Evolutionary conservation across 345 rosid genomes (phyloP), one percentile per base, ranked within the genome.

Genomic region (Sonneratia alba): DNA sequence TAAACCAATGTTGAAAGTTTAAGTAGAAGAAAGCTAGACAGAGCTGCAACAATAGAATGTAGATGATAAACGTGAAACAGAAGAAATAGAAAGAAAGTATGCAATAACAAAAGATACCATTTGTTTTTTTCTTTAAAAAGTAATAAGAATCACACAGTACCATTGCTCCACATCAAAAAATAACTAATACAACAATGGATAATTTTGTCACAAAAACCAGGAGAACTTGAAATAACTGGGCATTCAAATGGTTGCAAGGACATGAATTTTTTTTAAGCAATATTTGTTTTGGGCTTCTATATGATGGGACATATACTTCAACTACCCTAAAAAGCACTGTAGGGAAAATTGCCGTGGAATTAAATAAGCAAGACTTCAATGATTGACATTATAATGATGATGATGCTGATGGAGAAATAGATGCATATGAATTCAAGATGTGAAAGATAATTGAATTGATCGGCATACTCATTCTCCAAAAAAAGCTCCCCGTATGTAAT

Each of bases 401-500:
- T 42, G 45, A 42, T 61, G 36, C 22, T 22, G 51, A 40, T 36
- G 27, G 59, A 43, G 69, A 32, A 69, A 72, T 47, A 43, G 37
- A 66, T 6, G 21, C 42, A 27, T 19, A 37, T 38, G 43, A 9
- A 21, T 37, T 22, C 42, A 49, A 38, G 18, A 10, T 3, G 19
- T 34, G 51, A 76, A 42, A n/a, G 37, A 43, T 55, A 71, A 62
- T 27, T 27, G 27, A 56, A 69, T 57, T 64, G 68, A 61, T 72
- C 37, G 76, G 68, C 76, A 62, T 91, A 94, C 98, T 94, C 98
- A 76, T 90, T 94, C 84, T 94, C 97, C 86, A 88, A 79, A 81
- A 94, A 94, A 66, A 94, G 85, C 81, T 94, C 98, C 73, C 96
- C 98, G 70, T 94, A 94, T 78, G 96, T 90, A 79, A 94, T 91